Evolutionary conservation across 2,329 filamentous ascomycete species (phyloP), one percentile per base, ranked within the genome.

Genomic region (Stagonosporopsis tanaceti): DNA sequence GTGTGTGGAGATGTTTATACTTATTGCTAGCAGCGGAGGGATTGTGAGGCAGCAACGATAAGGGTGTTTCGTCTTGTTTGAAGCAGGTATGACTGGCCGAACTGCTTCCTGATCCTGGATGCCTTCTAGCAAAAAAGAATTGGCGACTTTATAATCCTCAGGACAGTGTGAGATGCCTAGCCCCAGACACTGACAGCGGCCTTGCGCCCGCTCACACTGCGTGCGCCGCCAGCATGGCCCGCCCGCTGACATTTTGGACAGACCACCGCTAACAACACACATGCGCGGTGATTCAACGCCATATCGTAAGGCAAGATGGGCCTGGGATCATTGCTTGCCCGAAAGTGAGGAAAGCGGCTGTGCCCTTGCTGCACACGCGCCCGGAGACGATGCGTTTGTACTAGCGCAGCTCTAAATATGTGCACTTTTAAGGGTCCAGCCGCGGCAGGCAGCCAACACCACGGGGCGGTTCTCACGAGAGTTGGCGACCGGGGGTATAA

Each of bases 111-210:
- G 22, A 34, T 35, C 27, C 40, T 46, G 40, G 27, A 30, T 41
- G 22, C 42, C 37, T 42, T 38, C 37, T 42, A 47, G 51, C 30
- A 14, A 40, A 38, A 40, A 40, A 38, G 25, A 45, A 53, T 30
- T 25, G 48, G 54, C 44, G 48, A 53, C 54, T 50, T 50, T 57
- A 45, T 45, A 53, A 45, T 27, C 50, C 44, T 53, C 54, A 57
- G 48, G 39, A 53, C 35, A 28, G 54, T 57, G 38, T 45, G 48
- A 52, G 54, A 57, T 35, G 27, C 17, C 44, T 57, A 52, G 50
- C 24, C 44, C 40, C 48, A 45, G 44, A 57, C 54, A 41, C 25
- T 47, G 39, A 53, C 54, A 53, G 48, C 48, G 44, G 48, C 37
- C 53, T 47, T 35, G 32, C 24, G 44, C 38, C 47, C 48, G 42